Conservation (phyloP, 139 green algal species). For the Tetradesmus lagerheimii region DNA sequence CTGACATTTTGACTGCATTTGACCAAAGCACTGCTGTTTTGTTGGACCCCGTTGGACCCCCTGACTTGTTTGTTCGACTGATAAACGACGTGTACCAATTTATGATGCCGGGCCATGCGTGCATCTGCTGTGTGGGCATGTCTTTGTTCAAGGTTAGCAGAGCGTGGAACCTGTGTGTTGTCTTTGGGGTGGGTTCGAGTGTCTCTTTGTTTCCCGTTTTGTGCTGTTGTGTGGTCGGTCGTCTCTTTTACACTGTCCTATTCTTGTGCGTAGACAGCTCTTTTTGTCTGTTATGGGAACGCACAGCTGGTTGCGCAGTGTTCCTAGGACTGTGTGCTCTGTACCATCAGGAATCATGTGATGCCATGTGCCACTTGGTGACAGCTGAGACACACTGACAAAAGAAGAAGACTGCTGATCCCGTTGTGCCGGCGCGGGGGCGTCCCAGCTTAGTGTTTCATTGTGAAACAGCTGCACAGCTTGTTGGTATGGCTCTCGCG, state of each 20-base stretch:
- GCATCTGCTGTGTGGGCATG: slow-evolving; percentile 21
- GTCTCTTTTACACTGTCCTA: slow-evolving; percentile 17
- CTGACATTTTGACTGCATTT: slow-evolving; percentile 47
- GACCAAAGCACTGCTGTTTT: slow-evolving; percentile 44
- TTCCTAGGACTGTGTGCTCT: neutral
- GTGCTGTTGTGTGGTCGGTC: slow-evolving; percentile 1
- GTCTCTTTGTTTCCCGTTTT: slow-evolving; percentile 8
- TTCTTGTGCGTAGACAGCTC: slow-evolving; percentile 23
- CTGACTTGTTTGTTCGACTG: slow-evolving; percentile 24
- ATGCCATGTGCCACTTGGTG: slow-evolving; percentile 1
- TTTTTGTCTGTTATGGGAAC: neutral
- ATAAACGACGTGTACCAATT: slow-evolving; percentile 43
- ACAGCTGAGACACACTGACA: neutral
- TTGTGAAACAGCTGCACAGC: neutral
- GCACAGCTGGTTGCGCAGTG: neutral
- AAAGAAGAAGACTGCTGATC: neutral
- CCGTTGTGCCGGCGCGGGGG: neutral
- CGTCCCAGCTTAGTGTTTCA: neutral
- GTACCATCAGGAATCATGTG: slow-evolving; percentile 37
- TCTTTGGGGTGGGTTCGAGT: neutral
- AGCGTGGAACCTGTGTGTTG: slow-evolving; percentile 46
- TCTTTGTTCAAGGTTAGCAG: slow-evolving; percentile 33
- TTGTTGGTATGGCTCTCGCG: neutral
- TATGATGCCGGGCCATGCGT: slow-evolving; percentile 23
- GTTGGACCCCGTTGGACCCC: slow-evolving; percentile 21